Conservation (phyloP, 2,329 filamentous ascomycete species). For the Emmonsiellopsis sp. region DNA sequence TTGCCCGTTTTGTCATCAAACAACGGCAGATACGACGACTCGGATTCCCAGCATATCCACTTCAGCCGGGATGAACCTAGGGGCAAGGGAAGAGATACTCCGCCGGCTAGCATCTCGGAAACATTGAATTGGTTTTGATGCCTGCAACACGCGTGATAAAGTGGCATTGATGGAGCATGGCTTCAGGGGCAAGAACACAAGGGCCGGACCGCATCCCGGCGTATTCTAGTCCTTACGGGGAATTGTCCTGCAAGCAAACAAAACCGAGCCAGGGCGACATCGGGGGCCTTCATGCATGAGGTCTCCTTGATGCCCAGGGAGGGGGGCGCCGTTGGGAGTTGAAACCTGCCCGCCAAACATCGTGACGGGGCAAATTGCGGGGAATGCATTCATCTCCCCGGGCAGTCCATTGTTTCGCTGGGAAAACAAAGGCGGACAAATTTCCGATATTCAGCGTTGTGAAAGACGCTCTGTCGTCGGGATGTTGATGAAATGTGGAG, state of each 20-base stretch:
- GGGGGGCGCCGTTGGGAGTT: too few relatives aligned
- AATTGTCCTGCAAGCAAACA: background rate
- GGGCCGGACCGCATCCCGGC: background rate
- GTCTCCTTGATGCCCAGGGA: too few relatives aligned
- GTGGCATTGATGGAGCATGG: background rate
- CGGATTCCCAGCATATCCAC: background rate
- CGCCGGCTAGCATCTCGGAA: background rate
- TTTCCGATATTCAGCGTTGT: background rate
- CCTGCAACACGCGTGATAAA: background rate
- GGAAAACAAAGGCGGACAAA: background rate
- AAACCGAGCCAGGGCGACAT: too few relatives aligned
- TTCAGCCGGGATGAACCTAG: background rate
- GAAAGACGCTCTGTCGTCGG: too few relatives aligned
- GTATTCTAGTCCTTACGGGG: background rate
- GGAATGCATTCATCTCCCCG: background rate
- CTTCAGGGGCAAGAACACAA: background rate
- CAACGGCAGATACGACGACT: background rate
- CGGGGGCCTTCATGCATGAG: too few relatives aligned
- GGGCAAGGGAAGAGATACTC: background rate
- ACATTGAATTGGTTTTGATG: background rate
- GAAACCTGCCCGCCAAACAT: background rate
- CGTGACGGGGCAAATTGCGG: background rate
- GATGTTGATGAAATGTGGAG: background rate
- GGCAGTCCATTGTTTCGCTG: background rate
- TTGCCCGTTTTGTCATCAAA: background rate